A percentile compares a stretch with the other conserved stretches of the same genome.
phyloP scores from a whole-genome alignment of 192 early-diverging fungal genomes.

The Coemansia sp. region DNA sequence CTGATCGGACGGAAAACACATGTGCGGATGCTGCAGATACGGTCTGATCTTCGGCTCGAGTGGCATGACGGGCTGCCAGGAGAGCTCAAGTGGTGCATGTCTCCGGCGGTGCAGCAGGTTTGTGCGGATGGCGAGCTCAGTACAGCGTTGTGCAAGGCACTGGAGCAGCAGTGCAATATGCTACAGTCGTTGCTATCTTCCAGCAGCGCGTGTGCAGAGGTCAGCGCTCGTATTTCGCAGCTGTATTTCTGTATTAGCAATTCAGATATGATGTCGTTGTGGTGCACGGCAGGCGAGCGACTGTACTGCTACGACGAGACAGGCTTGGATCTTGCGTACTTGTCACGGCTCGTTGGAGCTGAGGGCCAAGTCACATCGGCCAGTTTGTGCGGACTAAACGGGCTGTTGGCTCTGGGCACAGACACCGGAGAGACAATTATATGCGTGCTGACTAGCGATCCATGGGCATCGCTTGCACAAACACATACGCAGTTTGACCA shows the following conservation, averaged over 20 bases:
- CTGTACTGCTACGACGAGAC: slow-evolving; percentile 20
- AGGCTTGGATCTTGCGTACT: slow-evolving; percentile 9
- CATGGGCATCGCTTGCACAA: slow-evolving; percentile 11
- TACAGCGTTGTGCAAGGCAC: slow-evolving; percentile 4
- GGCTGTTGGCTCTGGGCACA: slow-evolving; percentile 34
- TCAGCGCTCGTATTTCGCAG: slow-evolving; percentile 5
- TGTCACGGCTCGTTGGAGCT: slow-evolving; percentile 31
- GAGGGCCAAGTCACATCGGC: slow-evolving; percentile 10
- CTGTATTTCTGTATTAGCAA: slow-evolving; percentile 18
- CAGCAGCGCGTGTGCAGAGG: background rate
- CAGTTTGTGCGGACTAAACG: slow-evolving; percentile 21
- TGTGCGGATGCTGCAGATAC: slow-evolving; percentile 16
- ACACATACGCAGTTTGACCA: slow-evolving; percentile 8
- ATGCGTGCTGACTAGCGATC: slow-evolving; percentile 26
- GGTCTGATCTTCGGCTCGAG: slow-evolving; percentile 12
- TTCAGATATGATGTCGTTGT: slow-evolving; percentile 21
- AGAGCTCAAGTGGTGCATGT: slow-evolving; percentile 35
- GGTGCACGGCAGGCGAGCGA: slow-evolving; percentile 14
- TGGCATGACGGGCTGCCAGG: slow-evolving; percentile 10
- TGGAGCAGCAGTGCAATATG: background rate
- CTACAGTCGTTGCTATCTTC: too few species aligned
- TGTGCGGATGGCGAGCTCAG: slow-evolving; percentile 8
- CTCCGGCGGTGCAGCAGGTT: background rate
- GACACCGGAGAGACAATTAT: slow-evolving; percentile 37
- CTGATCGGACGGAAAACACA: slow-evolving; percentile 10